Conservation (phyloP, 1,284 basidiomycete species). For the Quambalaria eucalypti region DNA sequence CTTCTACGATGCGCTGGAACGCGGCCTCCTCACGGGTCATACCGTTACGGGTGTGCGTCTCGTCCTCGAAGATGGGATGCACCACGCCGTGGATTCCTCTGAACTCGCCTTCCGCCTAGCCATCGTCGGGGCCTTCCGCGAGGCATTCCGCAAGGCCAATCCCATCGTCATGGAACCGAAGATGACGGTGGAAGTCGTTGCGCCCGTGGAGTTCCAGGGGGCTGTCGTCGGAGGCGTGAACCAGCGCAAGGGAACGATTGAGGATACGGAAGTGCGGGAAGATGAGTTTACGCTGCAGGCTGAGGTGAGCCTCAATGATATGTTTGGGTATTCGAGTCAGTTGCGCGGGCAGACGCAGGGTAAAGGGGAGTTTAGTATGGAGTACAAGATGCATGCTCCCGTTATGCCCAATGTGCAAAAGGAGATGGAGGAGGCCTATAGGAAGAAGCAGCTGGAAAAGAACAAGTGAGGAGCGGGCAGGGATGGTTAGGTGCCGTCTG, state of each 20-base stretch:
- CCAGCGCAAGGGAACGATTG: constrained; percentile 82
- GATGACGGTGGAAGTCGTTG: constrained; percentile 96
- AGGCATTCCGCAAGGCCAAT: constrained; percentile 68
- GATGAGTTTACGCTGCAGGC: constrained; percentile 90
- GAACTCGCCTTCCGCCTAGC: constrained; percentile 90
- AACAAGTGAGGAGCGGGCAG: neutral
- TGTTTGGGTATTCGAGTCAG: constrained; percentile 70
- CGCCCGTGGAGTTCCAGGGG: constrained; percentile 94
- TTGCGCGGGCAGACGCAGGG: constrained; percentile 80
- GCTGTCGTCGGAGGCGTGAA: constrained; percentile 90
- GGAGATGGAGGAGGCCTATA: constrained; percentile 59
- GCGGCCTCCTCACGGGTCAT: constrained; percentile 83
- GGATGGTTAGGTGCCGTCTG: neutral
- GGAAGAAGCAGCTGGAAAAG: constrained; percentile 22
- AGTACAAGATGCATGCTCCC: constrained; percentile 71
- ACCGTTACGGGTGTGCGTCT: constrained; percentile 76
- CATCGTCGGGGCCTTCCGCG: constrained; percentile 83
- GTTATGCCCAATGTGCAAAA: constrained; percentile 82
- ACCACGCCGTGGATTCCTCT: constrained; percentile 92
- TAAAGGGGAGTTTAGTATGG: constrained; percentile 57
- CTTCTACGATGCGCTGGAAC: constrained; percentile 87
- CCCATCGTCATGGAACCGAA: constrained; percentile 89
- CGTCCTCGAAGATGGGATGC: constrained; percentile 82
- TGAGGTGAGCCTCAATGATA: constrained; percentile 92
- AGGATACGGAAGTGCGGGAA: constrained; percentile 91